phyloP scores from a whole-genome alignment of 139 green algal species.

The Tetradesmus obliquus region DNA sequence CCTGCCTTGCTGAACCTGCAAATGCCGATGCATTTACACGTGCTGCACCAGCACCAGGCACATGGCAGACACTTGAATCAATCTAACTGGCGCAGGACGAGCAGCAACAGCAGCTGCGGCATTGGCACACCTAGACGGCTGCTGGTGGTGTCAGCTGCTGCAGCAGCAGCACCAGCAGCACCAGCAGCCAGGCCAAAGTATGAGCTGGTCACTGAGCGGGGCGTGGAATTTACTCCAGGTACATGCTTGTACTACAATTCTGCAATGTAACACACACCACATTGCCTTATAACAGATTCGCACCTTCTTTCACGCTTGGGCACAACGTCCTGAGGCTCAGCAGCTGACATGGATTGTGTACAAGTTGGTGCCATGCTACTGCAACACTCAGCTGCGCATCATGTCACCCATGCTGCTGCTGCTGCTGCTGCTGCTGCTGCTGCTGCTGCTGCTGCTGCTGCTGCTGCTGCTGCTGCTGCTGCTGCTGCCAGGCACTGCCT shows the following conservation, averaged over 20 bases:
- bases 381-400: background rate
- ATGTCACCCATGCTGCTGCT: background rate
- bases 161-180: background rate
- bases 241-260: background rate
- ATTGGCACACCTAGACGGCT: background rate
- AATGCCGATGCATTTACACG: background rate
- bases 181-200: background rate
- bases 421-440: background rate
- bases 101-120: background rate
- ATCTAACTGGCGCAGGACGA: background rate
- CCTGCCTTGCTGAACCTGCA: background rate
- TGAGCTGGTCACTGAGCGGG: constrained; percentile 22
- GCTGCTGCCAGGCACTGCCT: constrained; percentile 50
- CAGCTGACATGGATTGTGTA: too few species aligned
- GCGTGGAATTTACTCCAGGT: constrained; percentile 42
- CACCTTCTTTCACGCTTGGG: background rate
- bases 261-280: background rate
- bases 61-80: background rate
- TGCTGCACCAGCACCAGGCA: background rate
- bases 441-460: background rate
- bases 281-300: background rate
- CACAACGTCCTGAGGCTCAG: too few species aligned
- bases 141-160: background rate
- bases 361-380: too few species aligned
- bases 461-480: constrained; percentile 3